These are phyloP conservation scores for Hypomyces rosellus DNA, from an alignment of 2,329 filamentous ascomycete genomes.

Conservation along the genomic window DNA sequence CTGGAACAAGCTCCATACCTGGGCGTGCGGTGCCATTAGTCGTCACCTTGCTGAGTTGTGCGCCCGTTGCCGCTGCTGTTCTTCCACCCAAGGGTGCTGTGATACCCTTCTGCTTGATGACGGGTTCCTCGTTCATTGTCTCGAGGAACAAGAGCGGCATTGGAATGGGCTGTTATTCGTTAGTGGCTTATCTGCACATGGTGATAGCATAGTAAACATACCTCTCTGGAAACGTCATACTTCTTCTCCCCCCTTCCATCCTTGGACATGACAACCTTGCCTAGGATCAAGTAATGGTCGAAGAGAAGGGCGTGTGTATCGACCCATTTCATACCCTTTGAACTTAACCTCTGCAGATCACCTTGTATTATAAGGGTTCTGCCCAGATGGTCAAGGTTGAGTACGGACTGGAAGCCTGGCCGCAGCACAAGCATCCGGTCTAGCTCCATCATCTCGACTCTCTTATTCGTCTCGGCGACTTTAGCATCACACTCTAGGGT, in stretches of 20 bases:
- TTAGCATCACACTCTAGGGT: conserved; percentile 87
- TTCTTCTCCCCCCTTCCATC: conserved; percentile 67
- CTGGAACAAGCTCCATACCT: conserved; percentile 61
- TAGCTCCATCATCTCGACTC: conserved; percentile 82
- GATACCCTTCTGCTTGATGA: conserved; percentile 75
- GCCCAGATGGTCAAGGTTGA: conserved; percentile 92
- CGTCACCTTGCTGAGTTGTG: conserved; percentile 50
- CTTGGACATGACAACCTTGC: conserved; percentile 70
- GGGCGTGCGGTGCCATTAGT: conserved; percentile 48
- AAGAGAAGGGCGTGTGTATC: conserved; percentile 92
- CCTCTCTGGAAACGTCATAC: conserved; percentile 90
- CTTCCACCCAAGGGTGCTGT: conserved; percentile 55
- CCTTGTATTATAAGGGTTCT: conserved; percentile 84
- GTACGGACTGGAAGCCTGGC: conserved; percentile 79
- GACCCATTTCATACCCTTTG: conserved; percentile 84
- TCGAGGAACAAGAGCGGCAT: conserved; percentile 95
- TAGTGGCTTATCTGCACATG: conserved; percentile 16
- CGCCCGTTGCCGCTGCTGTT: conserved; percentile 53
- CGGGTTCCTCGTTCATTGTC: conserved; percentile 84
- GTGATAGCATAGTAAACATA: conserved; percentile 31
- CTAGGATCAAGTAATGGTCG: conserved; percentile 91
- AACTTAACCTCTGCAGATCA: conserved; percentile 82
- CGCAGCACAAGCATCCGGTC: conserved; percentile 76
- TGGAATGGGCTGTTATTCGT: conserved; percentile 63
- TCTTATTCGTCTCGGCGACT: conserved; percentile 86